phyloP scores from a whole-genome alignment of 148 eudicot species.

The Spergularia marina region DNA sequence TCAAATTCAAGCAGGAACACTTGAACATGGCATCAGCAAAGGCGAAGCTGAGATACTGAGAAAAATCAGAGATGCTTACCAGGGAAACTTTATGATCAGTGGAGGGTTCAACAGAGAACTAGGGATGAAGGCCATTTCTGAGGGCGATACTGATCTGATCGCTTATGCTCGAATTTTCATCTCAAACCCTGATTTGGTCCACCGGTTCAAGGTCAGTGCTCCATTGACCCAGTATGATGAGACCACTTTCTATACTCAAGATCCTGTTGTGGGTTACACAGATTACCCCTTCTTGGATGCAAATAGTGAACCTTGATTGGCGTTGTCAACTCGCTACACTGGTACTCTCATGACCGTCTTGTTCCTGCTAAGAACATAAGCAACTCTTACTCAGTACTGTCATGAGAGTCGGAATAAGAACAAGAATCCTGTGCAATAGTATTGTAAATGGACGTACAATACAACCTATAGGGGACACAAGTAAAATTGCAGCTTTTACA shows the following conservation, averaged over 20 bases:
- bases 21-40: background rate
- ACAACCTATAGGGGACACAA: too few relatives aligned
- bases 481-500: too few relatives aligned
- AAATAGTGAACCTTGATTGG: too few relatives aligned
- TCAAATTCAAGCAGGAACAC: too few relatives aligned
- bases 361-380: background rate
- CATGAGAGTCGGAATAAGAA: too few relatives aligned
- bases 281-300: conserved; percentile 40
- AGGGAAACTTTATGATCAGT: conserved; percentile 28
- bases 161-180: conserved; percentile 36
- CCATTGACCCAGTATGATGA: conserved; percentile 37
- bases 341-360: background rate
- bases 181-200: conserved; percentile 42
- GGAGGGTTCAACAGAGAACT: conserved; percentile 35
- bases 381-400: background rate
- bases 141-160: conserved; percentile 31
- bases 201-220: conserved; percentile 33
- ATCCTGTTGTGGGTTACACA: conserved; percentile 41
- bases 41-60: conserved; percentile 19
- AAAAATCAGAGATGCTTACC: conserved; percentile 36
- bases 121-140: conserved; percentile 29
- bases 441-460: too few relatives aligned
- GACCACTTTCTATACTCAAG: conserved; percentile 26
- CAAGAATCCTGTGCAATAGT: too few relatives aligned
- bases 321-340: background rate